phyloP scores from a whole-genome alignment of 2,329 filamentous ascomycete genomes.

The Microsporum ferrugineum region DNA sequence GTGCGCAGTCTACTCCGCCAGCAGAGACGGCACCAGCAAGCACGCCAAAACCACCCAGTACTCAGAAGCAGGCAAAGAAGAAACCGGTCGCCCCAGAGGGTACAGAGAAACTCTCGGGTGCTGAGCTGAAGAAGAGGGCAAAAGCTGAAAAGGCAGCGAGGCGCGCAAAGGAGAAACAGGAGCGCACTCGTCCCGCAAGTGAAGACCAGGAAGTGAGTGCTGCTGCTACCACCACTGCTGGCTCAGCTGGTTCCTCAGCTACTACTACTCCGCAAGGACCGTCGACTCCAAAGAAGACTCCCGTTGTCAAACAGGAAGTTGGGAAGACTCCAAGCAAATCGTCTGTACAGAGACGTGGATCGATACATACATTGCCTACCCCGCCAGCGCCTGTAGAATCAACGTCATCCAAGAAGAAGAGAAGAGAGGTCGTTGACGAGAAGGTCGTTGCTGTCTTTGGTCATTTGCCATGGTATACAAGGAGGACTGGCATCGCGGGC shows the following conservation, averaged over 20 bases:
- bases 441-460: conserved; percentile 68
- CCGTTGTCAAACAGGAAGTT: conserved; percentile 20
- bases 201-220: conserved; percentile 22
- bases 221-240: conserved; percentile 13
- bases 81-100: conserved; percentile 13
- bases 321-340: conserved; percentile 9
- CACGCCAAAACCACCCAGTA: background rate
- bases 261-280: conserved; percentile 14
- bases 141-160: conserved; percentile 87
- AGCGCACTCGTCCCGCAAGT: conserved; percentile 17
- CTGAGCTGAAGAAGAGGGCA: conserved; percentile 75
- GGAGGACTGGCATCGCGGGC: conserved; percentile 50
- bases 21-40: background rate
- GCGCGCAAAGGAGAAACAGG: conserved; percentile 58
- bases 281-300: conserved; percentile 20
- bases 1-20: background rate
- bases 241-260: background rate
- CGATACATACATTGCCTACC: conserved; percentile 21
- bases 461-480: conserved; percentile 67
- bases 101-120: conserved; percentile 34
- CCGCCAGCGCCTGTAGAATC: conserved; percentile 25
- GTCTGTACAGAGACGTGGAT: conserved; percentile 26
- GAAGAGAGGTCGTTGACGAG: conserved; percentile 40
- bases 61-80: conserved; percentile 3
- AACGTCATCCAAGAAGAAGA: conserved; percentile 39